These are phyloP conservation scores for Solanum chacoense DNA, from an alignment of 305 asterid species.

Conservation along the genomic window DNA sequence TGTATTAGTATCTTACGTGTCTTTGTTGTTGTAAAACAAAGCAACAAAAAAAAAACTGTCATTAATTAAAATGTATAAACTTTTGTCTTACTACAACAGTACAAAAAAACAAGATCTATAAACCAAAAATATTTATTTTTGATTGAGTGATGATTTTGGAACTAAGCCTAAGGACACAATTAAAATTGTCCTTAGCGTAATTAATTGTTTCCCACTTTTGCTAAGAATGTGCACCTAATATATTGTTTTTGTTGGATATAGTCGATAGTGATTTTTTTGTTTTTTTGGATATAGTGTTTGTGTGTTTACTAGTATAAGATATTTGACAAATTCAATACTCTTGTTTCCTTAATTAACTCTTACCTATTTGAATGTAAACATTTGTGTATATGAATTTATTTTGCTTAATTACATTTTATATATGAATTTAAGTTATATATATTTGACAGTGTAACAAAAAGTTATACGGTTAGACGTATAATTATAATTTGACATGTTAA, in stretches of 20 bases:
- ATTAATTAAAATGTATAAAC: background rate
- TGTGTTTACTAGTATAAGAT: background rate
- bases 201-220: background rate
- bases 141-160: background rate
- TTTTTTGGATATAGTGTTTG: background rate
- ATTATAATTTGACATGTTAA: background rate
- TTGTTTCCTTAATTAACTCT: background rate
- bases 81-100: background rate
- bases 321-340: background rate
- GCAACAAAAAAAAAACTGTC: background rate
- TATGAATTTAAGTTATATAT: background rate
- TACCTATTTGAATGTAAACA: background rate
- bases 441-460: background rate
- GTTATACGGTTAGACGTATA: too few species aligned
- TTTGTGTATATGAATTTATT: background rate
- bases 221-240: background rate
- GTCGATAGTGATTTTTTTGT: background rate
- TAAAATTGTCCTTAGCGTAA: background rate
- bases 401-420: background rate
- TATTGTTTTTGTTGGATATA: background rate
- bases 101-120: background rate
- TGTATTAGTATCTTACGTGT: background rate
- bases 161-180: background rate
- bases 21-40: background rate
- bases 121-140: background rate